Conservation (phyloP, 495 filamentous ascomycete species). For the Bacidia gigantensis region DNA sequence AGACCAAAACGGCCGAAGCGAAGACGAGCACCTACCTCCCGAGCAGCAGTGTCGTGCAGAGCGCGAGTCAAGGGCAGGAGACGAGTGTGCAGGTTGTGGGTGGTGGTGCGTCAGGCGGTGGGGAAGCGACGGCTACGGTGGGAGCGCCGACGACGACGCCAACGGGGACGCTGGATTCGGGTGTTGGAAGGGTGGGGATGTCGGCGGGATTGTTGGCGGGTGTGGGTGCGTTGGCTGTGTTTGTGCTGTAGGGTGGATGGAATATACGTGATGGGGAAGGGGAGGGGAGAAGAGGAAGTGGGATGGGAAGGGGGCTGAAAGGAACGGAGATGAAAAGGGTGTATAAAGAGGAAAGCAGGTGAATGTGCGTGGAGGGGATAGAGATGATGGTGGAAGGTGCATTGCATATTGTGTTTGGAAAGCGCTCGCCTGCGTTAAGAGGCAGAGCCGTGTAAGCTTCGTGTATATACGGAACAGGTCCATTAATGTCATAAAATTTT, state of each 20-base stretch:
- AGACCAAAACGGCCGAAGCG: slow-evolving; percentile 16
- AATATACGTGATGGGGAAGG: neutral
- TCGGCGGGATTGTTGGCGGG: neutral
- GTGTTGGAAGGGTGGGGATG: neutral
- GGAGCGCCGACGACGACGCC: neutral
- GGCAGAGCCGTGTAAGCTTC: too few relatives aligned
- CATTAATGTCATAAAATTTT: too few relatives aligned
- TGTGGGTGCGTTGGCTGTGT: neutral
- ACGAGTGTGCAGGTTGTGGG: neutral
- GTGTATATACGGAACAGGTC: too few relatives aligned
- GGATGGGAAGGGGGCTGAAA: neutral
- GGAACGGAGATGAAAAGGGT: neutral
- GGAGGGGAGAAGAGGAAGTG: neutral
- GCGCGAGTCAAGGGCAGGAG: neutral
- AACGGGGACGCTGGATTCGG: neutral
- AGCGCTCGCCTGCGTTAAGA: too few relatives aligned
- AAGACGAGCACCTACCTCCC: slow-evolving; percentile 16
- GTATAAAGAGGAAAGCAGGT: neutral
- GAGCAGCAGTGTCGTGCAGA: neutral
- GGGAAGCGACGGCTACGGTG: neutral
- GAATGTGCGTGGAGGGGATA: neutral
- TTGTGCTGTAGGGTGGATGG: neutral
- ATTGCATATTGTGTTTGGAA: neutral
- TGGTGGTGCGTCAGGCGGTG: neutral
- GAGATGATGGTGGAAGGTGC: neutral